phyloP scores from a whole-genome alignment of 1,284 basidiomycete genomes.

The Moesziomyces parantarcticus region DNA sequence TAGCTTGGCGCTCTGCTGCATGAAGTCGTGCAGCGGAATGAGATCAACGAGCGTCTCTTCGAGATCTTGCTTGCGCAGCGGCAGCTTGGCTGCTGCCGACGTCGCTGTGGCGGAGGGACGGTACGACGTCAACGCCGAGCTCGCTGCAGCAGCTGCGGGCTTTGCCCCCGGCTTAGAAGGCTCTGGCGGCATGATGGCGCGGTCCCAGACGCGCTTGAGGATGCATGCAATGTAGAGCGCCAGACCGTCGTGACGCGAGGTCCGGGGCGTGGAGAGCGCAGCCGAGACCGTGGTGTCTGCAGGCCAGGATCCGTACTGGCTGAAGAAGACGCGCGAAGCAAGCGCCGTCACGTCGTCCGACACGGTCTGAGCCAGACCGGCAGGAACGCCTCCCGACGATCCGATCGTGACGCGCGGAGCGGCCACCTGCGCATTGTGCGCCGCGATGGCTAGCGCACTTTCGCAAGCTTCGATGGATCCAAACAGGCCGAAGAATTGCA shows the following conservation, averaged over 20 bases:
- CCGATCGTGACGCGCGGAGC: constrained; percentile 38
- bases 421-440: constrained; percentile 63
- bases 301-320: constrained; percentile 59
- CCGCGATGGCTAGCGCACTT: constrained; percentile 81
- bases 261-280: constrained; percentile 42
- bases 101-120: constrained; percentile 16
- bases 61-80: constrained; percentile 49
- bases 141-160: constrained; percentile 12
- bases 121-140: constrained; percentile 25
- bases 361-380: constrained; percentile 31
- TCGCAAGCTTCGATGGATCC: constrained; percentile 77
- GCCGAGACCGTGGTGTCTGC: constrained; percentile 56
- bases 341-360: constrained; percentile 61
- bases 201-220: constrained; percentile 86
- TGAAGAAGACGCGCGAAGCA: constrained; percentile 64
- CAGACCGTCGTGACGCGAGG: constrained; percentile 82
- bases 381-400: constrained; percentile 18
- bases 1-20: constrained; percentile 62
- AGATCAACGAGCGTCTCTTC: constrained; percentile 55
- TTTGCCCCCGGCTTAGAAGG: constrained; percentile 40
- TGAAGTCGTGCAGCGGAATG: constrained; percentile 53
- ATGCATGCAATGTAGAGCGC: constrained; percentile 86
- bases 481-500: constrained; percentile 62
- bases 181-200: constrained; percentile 70
- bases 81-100: constrained; percentile 16